Percentiles rank a stretch among this genome's conserved stretches.
These are phyloP conservation scores for Spinacia oleracea DNA, from an alignment of 179 eudicot genomes.

Conservation along the genomic window DNA sequence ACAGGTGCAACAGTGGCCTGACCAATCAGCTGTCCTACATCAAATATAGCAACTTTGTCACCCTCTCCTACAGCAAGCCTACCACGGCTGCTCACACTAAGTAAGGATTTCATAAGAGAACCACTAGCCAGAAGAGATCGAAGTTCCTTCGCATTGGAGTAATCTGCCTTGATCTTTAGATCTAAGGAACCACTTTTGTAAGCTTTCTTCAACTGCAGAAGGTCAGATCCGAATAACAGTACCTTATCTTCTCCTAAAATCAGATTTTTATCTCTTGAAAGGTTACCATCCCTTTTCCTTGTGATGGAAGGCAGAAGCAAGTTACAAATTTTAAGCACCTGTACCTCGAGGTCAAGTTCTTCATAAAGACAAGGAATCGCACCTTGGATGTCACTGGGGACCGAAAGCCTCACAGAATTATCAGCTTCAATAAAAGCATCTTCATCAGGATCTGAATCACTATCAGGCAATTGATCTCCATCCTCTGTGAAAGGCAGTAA, in stretches of 20 bases:
- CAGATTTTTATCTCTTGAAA: conserved; percentile 65
- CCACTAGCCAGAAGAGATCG: conserved; percentile 88
- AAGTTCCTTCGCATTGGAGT: conserved; percentile 92
- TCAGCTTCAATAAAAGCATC: conserved; percentile 63
- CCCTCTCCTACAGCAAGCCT: conserved; percentile 99
- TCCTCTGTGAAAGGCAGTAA: conserved; percentile 80
- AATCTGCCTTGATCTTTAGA: conserved; percentile 94
- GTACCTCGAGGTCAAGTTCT: conserved; percentile 83
- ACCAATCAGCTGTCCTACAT: conserved; percentile 98
- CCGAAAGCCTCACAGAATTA: conserved; percentile 56
- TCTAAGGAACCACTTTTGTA: conserved; percentile 97
- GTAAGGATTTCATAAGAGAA: conserved; percentile 89
- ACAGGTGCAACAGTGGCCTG: conserved; percentile 96
- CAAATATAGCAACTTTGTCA: conserved; percentile 97
- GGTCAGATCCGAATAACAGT: conserved; percentile 61
- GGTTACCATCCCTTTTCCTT: conserved; percentile 66
- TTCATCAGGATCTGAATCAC: conserved; percentile 97
- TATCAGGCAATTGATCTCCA: conserved; percentile 87
- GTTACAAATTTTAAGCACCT: conserved; percentile 71
- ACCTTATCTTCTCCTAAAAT: conserved; percentile 66
- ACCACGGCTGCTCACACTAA: conserved; percentile 86
- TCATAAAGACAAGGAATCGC: conserved; percentile 63
- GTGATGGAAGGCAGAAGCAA: conserved; percentile 71
- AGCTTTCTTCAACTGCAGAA: conserved; percentile 93
- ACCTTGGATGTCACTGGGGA: conserved; percentile 72